Evolutionary conservation across 2,329 filamentous ascomycete species (phyloP).

Genomic region (Bipolaris zeicola): DNA sequence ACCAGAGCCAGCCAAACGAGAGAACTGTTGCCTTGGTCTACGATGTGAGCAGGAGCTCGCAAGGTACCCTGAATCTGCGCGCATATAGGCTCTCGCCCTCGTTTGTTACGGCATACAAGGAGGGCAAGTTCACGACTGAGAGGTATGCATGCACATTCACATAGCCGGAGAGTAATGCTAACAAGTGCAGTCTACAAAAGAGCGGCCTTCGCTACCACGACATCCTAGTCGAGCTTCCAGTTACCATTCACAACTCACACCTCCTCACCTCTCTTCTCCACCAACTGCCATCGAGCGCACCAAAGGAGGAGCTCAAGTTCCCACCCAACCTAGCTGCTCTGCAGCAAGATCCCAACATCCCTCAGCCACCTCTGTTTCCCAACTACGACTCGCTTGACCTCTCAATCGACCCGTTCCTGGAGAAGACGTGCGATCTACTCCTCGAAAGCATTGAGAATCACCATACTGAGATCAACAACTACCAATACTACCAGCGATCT

Average conservation of each 20-base stretch:
- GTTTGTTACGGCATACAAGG: slow-evolving; percentile 92
- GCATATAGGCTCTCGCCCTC: slow-evolving; percentile 87
- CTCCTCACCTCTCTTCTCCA: slow-evolving; percentile 94
- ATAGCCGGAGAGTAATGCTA: slow-evolving; percentile 7
- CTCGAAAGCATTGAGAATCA: slow-evolving; percentile 97
- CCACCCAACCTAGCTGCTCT: slow-evolving; percentile 81
- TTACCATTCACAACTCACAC: slow-evolving; percentile 94
- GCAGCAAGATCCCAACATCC: slow-evolving; percentile 65
- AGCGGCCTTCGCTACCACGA: slow-evolving; percentile 92
- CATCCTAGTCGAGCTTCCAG: slow-evolving; percentile 86
- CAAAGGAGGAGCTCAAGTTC: slow-evolving; percentile 71
- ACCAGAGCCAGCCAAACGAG: slow-evolving; percentile 91
- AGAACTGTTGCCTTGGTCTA: slow-evolving; percentile 87
- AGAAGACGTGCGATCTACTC: slow-evolving; percentile 96
- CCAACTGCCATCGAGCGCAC: slow-evolving; percentile 76
- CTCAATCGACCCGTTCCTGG: slow-evolving; percentile 94
- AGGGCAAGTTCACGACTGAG: slow-evolving; percentile 96
- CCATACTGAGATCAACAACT: slow-evolving; percentile 99
- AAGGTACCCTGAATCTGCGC: slow-evolving; percentile 85
- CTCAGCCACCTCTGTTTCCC: slow-evolving; percentile 72
- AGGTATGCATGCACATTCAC: slow-evolving; percentile 66
- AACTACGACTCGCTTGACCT: slow-evolving; percentile 91
- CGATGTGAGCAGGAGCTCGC: slow-evolving; percentile 92
- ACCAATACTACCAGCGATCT: slow-evolving; percentile 95
- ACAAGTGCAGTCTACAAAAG: slow-evolving; percentile 77